Conservation (phyloP, 2,329 filamentous ascomycete species). For the Ascochyta viciae-villosae region DNA sequence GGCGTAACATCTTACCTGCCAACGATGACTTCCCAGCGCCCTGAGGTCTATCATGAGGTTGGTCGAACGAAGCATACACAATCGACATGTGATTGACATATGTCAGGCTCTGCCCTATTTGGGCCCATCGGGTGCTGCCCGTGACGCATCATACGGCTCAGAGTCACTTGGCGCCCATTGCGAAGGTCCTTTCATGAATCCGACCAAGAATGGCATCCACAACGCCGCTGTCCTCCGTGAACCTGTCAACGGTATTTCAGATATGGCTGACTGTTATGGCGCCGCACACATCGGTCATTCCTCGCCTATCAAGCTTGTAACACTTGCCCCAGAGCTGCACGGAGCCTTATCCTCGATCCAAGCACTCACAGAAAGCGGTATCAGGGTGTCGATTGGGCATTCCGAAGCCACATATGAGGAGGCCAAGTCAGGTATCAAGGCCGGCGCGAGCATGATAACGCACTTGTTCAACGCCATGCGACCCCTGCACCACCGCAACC, state of each 20-base stretch:
- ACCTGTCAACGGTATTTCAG: slow-evolving; percentile 66
- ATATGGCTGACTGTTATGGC: slow-evolving; percentile 77
- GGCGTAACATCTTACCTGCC: slow-evolving; percentile 90
- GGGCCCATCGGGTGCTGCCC: slow-evolving; percentile 69
- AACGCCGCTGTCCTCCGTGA: slow-evolving; percentile 73
- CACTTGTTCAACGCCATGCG: slow-evolving; percentile 95
- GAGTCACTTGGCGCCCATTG: slow-evolving; percentile 90
- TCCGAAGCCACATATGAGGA: slow-evolving; percentile 88
- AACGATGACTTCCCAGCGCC: slow-evolving; percentile 80
- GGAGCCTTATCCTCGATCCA: slow-evolving; percentile 75
- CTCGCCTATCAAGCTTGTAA: slow-evolving; percentile 75
- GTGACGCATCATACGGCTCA: slow-evolving; percentile 72
- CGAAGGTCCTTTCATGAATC: slow-evolving; percentile 87
- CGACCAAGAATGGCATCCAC: slow-evolving; percentile 86
- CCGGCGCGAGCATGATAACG: slow-evolving; percentile 87
- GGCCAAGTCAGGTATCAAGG: slow-evolving; percentile 72
- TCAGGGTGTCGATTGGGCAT: slow-evolving; percentile 83
- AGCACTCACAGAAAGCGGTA: slow-evolving; percentile 68
- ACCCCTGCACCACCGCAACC: slow-evolving; percentile 88
- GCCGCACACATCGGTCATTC: slow-evolving; percentile 65
- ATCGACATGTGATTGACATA: slow-evolving; percentile 3
- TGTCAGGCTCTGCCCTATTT: slow-evolving; percentile 74
- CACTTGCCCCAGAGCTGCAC: slow-evolving; percentile 79
- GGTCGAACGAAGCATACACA: neutral
- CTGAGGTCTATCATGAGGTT: slow-evolving; percentile 82